phyloP scores from a whole-genome alignment of 2,329 filamentous ascomycete genomes.

The Keithomyces neogunnii region DNA sequence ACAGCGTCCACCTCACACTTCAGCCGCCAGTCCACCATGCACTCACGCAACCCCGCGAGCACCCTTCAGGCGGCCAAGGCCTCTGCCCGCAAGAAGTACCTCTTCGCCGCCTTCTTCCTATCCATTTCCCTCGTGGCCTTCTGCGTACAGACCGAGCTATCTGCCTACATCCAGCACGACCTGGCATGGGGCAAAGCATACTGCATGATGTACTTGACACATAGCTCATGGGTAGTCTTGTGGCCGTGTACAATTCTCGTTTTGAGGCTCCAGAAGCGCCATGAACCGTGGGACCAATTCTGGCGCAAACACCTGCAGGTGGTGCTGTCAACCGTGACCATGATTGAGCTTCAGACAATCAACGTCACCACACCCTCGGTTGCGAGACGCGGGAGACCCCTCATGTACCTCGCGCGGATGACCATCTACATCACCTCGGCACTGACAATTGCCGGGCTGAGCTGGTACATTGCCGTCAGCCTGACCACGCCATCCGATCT shows the following conservation, averaged over 20 bases:
- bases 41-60: slow-evolving; percentile 64
- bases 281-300: slow-evolving; percentile 73
- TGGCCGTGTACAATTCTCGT: slow-evolving; percentile 81
- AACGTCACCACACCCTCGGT: slow-evolving; percentile 44
- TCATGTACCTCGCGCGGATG: slow-evolving; percentile 67
- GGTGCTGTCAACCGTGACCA: slow-evolving; percentile 53
- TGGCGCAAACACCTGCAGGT: slow-evolving; percentile 58
- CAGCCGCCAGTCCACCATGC: slow-evolving; percentile 54
- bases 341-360: slow-evolving; percentile 75
- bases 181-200: slow-evolving; percentile 97
- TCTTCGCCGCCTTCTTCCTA: slow-evolving; percentile 78
- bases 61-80: slow-evolving; percentile 21
- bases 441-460: slow-evolving; percentile 81
- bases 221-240: slow-evolving; percentile 84
- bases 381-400: slow-evolving; percentile 29
- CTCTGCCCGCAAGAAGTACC: slow-evolving; percentile 69
- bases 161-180: slow-evolving; percentile 87
- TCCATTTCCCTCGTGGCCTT: slow-evolving; percentile 78
- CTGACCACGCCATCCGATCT: slow-evolving; percentile 88
- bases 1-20: slow-evolving; percentile 10
- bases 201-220: slow-evolving; percentile 97
- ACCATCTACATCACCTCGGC: slow-evolving; percentile 78
- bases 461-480: slow-evolving; percentile 93
- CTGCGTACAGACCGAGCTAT: slow-evolving; percentile 90
- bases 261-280: slow-evolving; percentile 69